A percentile compares a stretch with the other conserved stretches of the same genome.
Conservation (phyloP, 2,329 filamentous ascomycete genomes). For the Verticillium tricorpus region DNA sequence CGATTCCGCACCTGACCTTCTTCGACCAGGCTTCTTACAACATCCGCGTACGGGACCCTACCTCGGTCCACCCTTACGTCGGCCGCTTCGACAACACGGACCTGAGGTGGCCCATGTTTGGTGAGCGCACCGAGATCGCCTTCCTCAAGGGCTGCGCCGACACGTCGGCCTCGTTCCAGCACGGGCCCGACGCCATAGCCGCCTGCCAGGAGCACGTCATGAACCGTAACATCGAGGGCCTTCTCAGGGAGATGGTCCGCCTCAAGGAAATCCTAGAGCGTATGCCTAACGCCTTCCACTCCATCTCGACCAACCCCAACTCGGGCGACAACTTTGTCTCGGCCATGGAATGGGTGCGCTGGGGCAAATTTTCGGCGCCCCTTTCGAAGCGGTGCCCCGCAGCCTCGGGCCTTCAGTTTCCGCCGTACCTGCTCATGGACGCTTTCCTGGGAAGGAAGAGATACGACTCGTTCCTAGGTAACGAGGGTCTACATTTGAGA, state of each 20-base stretch:
- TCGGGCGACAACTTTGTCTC: constrained; percentile 47
- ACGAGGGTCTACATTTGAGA: constrained; percentile 46
- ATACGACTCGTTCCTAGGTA: constrained; percentile 46
- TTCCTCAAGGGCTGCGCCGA: constrained; percentile 47
- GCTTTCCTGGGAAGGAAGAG: constrained; percentile 48
- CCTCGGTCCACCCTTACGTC: constrained; percentile 44
- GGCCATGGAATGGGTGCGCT: constrained; percentile 43
- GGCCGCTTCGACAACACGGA: constrained; percentile 49
- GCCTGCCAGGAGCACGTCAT: constrained; percentile 51
- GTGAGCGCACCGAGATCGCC: constrained; percentile 44
- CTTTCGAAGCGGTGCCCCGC: constrained; percentile 46
- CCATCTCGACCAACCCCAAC: constrained; percentile 48
- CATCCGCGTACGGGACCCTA: constrained; percentile 42
- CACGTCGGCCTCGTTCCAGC: constrained; percentile 43
- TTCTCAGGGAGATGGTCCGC: constrained; percentile 44
- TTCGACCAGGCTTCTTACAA: constrained; percentile 51
- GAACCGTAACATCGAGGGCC: constrained; percentile 44
- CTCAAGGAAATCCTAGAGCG: constrained; percentile 49
- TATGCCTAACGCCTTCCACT: constrained; percentile 50
- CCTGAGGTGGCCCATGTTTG: constrained; percentile 49
- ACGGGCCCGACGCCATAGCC: constrained; percentile 46
- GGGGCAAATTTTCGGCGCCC: constrained; percentile 46
- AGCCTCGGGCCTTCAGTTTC: constrained; percentile 46
- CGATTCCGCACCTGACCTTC: constrained; percentile 47
- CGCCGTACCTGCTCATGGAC: constrained; percentile 50